Conservation (phyloP, 768 basidiomycete genomes). For the Amanita thiersii region DNA sequence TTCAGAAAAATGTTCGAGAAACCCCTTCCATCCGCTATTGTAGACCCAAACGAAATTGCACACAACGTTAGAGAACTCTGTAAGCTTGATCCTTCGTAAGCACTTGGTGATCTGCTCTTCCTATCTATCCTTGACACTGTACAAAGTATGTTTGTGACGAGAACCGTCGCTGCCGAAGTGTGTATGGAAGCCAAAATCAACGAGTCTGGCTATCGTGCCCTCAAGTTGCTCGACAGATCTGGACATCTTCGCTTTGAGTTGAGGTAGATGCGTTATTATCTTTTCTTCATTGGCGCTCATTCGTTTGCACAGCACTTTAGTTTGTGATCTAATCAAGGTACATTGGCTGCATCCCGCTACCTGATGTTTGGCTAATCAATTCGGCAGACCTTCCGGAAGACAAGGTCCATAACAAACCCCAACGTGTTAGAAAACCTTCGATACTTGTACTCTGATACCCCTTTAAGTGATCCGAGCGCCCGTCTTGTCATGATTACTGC, state of each 20-base stretch:
- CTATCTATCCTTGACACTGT: constrained; percentile 10
- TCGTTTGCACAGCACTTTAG: constrained; percentile 31
- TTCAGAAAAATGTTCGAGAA: constrained; percentile 83
- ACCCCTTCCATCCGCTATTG: constrained; percentile 37
- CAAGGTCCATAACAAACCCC: constrained; percentile 51
- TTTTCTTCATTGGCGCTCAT: constrained; percentile 10
- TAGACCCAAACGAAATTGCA: constrained; percentile 53
- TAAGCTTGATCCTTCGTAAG: constrained; percentile 60
- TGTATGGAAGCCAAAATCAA: constrained; percentile 77
- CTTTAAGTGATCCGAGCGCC: constrained; percentile 48
- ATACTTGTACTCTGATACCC: constrained; percentile 60
- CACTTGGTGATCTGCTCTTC: constrained; percentile 8
- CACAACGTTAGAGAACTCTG: constrained; percentile 66
- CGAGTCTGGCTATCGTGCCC: constrained; percentile 57
- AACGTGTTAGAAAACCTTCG: constrained; percentile 46
- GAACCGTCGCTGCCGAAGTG: constrained; percentile 77
- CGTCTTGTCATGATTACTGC: constrained; percentile 71
- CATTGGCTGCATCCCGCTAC: background rate
- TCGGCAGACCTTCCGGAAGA: constrained; percentile 57
- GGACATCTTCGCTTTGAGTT: constrained; percentile 64
- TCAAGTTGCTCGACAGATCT: constrained; percentile 58
- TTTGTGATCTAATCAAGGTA: constrained; percentile 65
- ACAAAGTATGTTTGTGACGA: constrained; percentile 72
- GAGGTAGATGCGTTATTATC: constrained; percentile 28
- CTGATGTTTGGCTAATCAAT: constrained; percentile 8